Base-by-base conservation (phyloP, 2,329 filamentous ascomycete species). In the Aspergillus melleus region DNA sequence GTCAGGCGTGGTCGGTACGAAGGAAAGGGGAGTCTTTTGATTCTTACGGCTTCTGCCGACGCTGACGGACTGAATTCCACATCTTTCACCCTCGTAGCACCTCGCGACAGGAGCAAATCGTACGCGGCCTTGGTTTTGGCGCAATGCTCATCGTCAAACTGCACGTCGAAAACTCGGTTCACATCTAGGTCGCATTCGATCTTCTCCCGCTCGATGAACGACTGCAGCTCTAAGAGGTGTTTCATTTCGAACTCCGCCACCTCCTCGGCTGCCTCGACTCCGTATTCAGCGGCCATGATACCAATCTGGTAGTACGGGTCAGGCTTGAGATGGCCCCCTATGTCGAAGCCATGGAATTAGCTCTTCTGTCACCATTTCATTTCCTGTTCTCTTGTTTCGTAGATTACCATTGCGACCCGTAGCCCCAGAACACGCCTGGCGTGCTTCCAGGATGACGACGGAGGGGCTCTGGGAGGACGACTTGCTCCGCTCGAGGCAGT, bases 111-210 rank as follows among this genome's bases (percentile, higher is more conserved):
- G 58, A 78, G 67, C 11, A 58, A 58, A 16, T 74, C 68, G 42
- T 70, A 73, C 0, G 66, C 66, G 6, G 57, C 60, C 61, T 74
- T 71, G 2, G 75, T 70, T 32, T 68, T 70, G 9, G 71, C 62
- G 1, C 70, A 71, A 32, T 73, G 69, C 24, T 63, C 62, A 14
- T 69, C 60, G 26, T 73, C 70, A 14, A 75, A 66, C 57, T 74
- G 73, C 2, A 78, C 76, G 63, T 80, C 79, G 24, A 76, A 66
- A 1, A 72, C 71, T 19, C 75, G 67, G 1, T 76, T 77, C 2
- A 80, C 64, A 1, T 66, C 67, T 36, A 79, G 76, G 42, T 81
- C 78, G 54, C 79, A 80, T 20, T 80, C 77, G 36, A 81, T 77
- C 0, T 70, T 67, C 58, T 80, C 77, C 46, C 68, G 70, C 26